Evolutionary conservation across 1,284 basidiomycete species (phyloP).

Genomic region (Kalmanozyma brasiliensis): DNA sequence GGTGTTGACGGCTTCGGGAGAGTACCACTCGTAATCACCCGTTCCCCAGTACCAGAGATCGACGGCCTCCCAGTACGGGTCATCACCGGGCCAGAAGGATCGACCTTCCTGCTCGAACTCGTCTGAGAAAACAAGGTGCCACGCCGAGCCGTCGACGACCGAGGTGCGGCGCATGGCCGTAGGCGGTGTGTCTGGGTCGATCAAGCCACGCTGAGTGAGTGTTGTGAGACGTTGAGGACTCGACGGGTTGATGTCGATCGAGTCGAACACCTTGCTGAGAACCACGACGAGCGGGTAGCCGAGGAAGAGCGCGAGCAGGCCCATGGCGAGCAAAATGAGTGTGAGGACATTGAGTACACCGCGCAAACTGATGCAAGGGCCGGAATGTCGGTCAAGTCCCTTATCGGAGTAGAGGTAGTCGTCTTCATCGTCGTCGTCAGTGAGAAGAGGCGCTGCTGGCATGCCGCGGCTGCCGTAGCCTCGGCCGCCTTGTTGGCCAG

Average conservation of each 20-base stretch:
- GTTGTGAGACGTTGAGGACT: conserved; percentile 27
- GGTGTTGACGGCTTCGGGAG: conserved; percentile 64
- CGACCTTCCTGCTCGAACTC: conserved; percentile 79
- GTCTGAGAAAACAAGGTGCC: conserved; percentile 76
- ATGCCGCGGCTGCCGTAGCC: conserved; percentile 8
- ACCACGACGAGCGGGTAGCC: conserved; percentile 63
- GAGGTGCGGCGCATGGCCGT: conserved; percentile 27
- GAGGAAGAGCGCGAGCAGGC: conserved; percentile 60
- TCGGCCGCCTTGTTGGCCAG: conserved; percentile 1
- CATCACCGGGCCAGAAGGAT: conserved; percentile 70
- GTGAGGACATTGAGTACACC: conserved; percentile 62
- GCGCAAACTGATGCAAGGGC: conserved; percentile 38
- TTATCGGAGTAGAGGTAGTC: conserved; percentile 44
- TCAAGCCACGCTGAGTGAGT: conserved; percentile 40
- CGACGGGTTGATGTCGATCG: conserved; percentile 29
- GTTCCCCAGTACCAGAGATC: conserved; percentile 71
- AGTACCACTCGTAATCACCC: conserved; percentile 68
- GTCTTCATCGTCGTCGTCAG: conserved; percentile 42
- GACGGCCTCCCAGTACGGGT: conserved; percentile 70
- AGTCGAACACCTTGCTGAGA: conserved; percentile 45
- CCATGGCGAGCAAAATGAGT: conserved; percentile 52
- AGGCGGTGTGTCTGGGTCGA: conserved; percentile 58
- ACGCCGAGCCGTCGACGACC: conserved; percentile 30
- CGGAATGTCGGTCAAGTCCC: conserved; percentile 25
- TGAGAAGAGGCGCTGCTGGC: conserved; percentile 24